These are phyloP conservation scores for Ceratocystis harringtonii DNA, from an alignment of 2,329 filamentous ascomycete genomes.

Conservation along the genomic window DNA sequence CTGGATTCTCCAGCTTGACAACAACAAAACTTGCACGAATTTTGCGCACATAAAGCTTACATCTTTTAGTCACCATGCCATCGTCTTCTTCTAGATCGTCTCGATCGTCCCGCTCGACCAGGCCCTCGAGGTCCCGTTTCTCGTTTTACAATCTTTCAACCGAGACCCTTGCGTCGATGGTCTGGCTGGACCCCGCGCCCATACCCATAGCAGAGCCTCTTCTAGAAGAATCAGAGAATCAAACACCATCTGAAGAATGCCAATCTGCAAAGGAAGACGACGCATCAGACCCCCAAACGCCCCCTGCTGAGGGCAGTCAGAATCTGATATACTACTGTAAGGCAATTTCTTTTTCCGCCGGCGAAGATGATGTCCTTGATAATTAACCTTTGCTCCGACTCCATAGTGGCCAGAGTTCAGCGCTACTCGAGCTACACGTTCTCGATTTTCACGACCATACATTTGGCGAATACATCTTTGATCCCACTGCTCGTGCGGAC, in stretches of 20 bases:
- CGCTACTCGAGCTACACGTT: slow-evolving; percentile 82
- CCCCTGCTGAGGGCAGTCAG: slow-evolving; percentile 25
- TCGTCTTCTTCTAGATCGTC: slow-evolving; percentile 11
- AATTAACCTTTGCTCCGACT: background rate
- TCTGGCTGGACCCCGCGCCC: slow-evolving; percentile 68
- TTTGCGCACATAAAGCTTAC: too few species aligned
- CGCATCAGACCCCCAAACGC: slow-evolving; percentile 37
- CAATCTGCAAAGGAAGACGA: slow-evolving; percentile 27
- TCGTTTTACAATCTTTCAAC: slow-evolving; percentile 16
- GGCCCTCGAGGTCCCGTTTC: slow-evolving; percentile 11
- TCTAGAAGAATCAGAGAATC: slow-evolving; percentile 33
- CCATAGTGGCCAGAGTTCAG: slow-evolving; percentile 57
- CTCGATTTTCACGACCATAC: slow-evolving; percentile 58
- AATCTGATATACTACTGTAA: slow-evolving; percentile 53
- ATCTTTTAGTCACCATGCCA: background rate
- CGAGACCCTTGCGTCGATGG: slow-evolving; percentile 35
- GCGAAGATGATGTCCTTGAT: background rate
- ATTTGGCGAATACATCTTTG: slow-evolving; percentile 67
- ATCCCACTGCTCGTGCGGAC: slow-evolving; percentile 62
- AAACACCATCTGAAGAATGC: slow-evolving; percentile 25
- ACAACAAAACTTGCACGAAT: background rate
- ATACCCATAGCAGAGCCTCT: slow-evolving; percentile 56
- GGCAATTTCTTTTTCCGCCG: slow-evolving; percentile 19
- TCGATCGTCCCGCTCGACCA: background rate
- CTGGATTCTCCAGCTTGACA: background rate